phyloP scores from a whole-genome alignment of 2,329 filamentous ascomycete genomes.

The Rhynchosporium secalis region DNA sequence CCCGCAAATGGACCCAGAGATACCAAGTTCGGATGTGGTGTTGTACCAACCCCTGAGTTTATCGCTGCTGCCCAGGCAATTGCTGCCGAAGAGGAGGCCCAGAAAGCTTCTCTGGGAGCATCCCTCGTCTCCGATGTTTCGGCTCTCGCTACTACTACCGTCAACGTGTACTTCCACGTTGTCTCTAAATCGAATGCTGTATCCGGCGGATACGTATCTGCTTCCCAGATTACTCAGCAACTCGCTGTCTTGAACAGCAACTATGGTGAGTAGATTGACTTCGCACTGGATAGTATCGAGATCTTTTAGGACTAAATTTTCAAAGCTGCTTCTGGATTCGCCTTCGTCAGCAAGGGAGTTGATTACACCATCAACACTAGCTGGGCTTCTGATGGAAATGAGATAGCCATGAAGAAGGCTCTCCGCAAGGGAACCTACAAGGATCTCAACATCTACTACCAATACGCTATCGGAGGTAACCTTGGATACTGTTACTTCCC shows the following conservation, averaged over 20 bases:
- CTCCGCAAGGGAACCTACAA: slow-evolving; percentile 45
- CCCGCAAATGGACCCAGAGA: slow-evolving; percentile 20
- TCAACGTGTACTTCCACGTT: slow-evolving; percentile 42
- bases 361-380: slow-evolving; percentile 39
- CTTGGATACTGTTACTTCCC: slow-evolving; percentile 24
- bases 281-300: background rate
- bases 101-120: background rate
- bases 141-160: slow-evolving; percentile 29
- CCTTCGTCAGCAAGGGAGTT: slow-evolving; percentile 37
- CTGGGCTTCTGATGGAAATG: slow-evolving; percentile 40
- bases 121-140: slow-evolving; percentile 9
- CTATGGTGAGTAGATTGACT: slow-evolving; percentile 18
- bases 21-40: slow-evolving; percentile 24
- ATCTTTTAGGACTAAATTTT: background rate
- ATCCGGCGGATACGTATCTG: slow-evolving; percentile 35
- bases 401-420: slow-evolving; percentile 47
- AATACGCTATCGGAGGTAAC: slow-evolving; percentile 22
- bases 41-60: slow-evolving; percentile 30
- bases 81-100: slow-evolving; percentile 19
- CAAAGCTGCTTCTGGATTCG: slow-evolving; percentile 33
- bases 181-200: slow-evolving; percentile 33
- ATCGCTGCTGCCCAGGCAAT: slow-evolving; percentile 23
- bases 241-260: slow-evolving; percentile 29
- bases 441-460: slow-evolving; percentile 40
- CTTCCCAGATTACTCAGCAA: slow-evolving; percentile 32